phyloP scores from a whole-genome alignment of 2,329 filamentous ascomycete species.

The Esteya vermicola region DNA sequence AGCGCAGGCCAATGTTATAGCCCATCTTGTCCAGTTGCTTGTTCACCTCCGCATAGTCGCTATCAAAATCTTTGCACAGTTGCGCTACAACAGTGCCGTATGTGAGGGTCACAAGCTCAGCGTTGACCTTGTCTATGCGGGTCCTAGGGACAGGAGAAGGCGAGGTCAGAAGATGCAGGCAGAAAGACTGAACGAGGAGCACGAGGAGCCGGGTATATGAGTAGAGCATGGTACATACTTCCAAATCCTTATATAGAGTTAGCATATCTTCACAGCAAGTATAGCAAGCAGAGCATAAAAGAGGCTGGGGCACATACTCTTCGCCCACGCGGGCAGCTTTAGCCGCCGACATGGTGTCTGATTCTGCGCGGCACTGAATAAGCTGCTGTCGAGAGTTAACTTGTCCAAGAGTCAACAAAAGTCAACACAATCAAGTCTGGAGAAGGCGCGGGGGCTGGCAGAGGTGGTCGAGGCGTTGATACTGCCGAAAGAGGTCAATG shows the following conservation, averaged over 20 bases:
- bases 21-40: slow-evolving; percentile 98
- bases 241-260: slow-evolving; percentile 53
- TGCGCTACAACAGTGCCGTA: slow-evolving; percentile 97
- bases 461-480: too few relatives aligned
- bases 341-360: slow-evolving; percentile 37
- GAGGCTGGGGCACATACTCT: slow-evolving; percentile 30
- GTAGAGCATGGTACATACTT: too few relatives aligned
- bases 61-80: slow-evolving; percentile 90
- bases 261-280: slow-evolving; percentile 17
- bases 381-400: too few relatives aligned
- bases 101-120: slow-evolving; percentile 90
- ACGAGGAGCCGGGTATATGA: neutral
- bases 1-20: slow-evolving; percentile 88
- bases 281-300: neutral
- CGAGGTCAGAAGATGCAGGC: neutral
- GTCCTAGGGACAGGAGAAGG: slow-evolving; percentile 42
- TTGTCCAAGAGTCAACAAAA: too few relatives aligned
- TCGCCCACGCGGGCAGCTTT: slow-evolving; percentile 48
- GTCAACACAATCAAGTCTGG: too few relatives aligned
- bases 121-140: slow-evolving; percentile 93
- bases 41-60: slow-evolving; percentile 90
- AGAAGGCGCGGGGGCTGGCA: neutral
- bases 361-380: neutral
- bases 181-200: neutral
- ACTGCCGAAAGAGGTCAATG: neutral